Evolutionary conservation across 1,284 basidiomycete species (phyloP).

Genomic region (Phellinidium pouzarii): DNA sequence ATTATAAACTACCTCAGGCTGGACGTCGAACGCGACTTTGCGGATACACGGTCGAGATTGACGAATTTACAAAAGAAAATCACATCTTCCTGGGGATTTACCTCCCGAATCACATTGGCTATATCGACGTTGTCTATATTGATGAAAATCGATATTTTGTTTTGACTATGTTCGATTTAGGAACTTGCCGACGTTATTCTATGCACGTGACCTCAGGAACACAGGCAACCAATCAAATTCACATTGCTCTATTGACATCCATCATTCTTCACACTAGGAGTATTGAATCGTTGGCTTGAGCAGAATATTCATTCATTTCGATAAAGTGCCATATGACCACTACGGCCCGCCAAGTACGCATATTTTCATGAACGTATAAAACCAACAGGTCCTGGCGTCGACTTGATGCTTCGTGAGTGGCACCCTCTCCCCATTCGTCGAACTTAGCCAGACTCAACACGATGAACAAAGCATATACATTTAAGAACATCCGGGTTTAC

Average conservation of each 20-base stretch:
- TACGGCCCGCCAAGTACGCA: background rate
- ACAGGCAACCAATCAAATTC: background rate
- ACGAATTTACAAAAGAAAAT: no score
- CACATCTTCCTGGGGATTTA: no score
- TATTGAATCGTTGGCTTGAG: background rate
- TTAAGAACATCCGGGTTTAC: conserved; percentile 55
- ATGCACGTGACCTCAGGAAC: background rate
- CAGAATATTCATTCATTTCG: no score
- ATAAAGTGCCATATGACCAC: background rate
- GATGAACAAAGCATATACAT: conserved; percentile 20
- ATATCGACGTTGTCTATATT: no score
- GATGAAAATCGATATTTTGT: no score
- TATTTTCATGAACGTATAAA: background rate
- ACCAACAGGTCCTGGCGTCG: background rate
- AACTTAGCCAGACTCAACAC: background rate
- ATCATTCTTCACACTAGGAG: background rate
- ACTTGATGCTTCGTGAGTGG: background rate
- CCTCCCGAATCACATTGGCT: no score
- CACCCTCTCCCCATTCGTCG: background rate
- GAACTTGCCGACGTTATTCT: no score
- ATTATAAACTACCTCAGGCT: no score
- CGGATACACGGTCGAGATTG: no score
- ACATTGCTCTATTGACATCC: background rate
- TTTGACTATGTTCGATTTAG: no score
- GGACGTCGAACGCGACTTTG: no score